A percentile compares a stretch with the other conserved stretches of the same genome.
Conservation (phyloP, 768 basidiomycete genomes). For the Lactifluus piperatus region DNA sequence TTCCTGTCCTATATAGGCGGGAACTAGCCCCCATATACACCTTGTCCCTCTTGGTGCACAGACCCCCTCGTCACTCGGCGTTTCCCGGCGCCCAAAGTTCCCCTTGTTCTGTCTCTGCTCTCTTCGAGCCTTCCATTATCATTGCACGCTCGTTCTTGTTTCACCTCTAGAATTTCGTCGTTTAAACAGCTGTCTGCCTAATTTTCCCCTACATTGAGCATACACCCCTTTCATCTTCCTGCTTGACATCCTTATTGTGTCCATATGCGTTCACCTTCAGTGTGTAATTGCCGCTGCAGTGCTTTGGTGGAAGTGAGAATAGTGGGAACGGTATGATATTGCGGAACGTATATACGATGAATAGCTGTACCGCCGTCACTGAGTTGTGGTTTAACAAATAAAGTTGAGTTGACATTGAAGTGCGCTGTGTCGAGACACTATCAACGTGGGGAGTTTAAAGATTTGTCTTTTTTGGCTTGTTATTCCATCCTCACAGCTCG, state of each 20-base stretch:
- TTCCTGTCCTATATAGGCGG: too few relatives aligned
- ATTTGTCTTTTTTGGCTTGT: too few relatives aligned
- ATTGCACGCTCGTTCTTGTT: constrained; percentile 4
- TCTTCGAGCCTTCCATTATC: not conserved
- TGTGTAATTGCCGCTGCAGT: constrained; percentile 17
- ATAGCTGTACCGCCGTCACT: constrained; percentile 10
- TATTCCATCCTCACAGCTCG: too few relatives aligned
- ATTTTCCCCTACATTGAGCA: not conserved
- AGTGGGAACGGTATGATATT: not conserved
- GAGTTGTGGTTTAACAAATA: not conserved
- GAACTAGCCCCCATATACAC: too few relatives aligned
- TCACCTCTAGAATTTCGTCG: constrained; percentile 5
- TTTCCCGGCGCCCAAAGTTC: not conserved
- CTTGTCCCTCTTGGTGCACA: too few relatives aligned
- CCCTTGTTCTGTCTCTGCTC: not conserved
- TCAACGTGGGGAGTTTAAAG: too few relatives aligned
- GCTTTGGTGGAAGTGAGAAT: constrained; percentile 9
- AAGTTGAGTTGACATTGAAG: not conserved
- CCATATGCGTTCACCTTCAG: constrained; percentile 7
- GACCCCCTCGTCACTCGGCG: not conserved
- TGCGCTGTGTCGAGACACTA: not conserved
- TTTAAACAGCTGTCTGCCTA: not conserved
- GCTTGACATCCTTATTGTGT: constrained; percentile 17
- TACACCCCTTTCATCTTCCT: not conserved
- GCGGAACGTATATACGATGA: constrained; percentile 10